These are phyloP conservation scores for Cyclostephanos invisitatus DNA, from an alignment of 108 stramenopile species.

Conservation along the genomic window DNA sequence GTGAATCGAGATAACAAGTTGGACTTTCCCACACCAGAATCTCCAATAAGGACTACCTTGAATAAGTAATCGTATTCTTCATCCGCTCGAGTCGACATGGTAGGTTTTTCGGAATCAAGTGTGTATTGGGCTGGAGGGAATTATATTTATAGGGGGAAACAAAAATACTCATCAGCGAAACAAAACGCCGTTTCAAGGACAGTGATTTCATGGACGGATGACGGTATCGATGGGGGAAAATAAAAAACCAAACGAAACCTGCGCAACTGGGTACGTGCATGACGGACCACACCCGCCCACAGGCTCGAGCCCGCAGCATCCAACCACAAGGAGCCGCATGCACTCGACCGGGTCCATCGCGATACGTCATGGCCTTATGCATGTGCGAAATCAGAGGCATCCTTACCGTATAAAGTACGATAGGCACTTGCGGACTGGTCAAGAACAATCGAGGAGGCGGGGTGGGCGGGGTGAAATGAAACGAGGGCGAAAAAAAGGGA, in stretches of 20 bases:
- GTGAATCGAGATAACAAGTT: constrained; percentile 98
- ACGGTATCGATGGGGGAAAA: background rate
- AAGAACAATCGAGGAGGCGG: background rate
- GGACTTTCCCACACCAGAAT: constrained; percentile 94
- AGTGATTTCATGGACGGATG: background rate
- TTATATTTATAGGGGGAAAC: background rate
- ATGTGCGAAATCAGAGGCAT: too few relatives aligned
- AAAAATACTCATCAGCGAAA: background rate
- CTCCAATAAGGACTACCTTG: constrained; percentile 91
- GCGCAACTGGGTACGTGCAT: too few relatives aligned
- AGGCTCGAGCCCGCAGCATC: too few relatives aligned
- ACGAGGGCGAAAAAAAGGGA: too few relatives aligned
- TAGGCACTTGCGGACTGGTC: too few relatives aligned
- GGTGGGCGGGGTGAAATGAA: too few relatives aligned
- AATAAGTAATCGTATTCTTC: constrained; percentile 98
- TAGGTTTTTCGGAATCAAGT: constrained; percentile 7
- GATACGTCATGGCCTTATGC: too few relatives aligned
- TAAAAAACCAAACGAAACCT: too few relatives aligned
- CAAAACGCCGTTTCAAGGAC: background rate
- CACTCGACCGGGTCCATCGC: too few relatives aligned
- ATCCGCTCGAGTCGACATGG: constrained; percentile 86
- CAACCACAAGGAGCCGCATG: too few relatives aligned
- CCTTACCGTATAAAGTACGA: too few relatives aligned
- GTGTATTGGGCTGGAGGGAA: background rate
- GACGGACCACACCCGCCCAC: too few relatives aligned